Evolutionary conservation across 305 asterid species (phyloP).

Genomic region (Rubia peregrina): DNA sequence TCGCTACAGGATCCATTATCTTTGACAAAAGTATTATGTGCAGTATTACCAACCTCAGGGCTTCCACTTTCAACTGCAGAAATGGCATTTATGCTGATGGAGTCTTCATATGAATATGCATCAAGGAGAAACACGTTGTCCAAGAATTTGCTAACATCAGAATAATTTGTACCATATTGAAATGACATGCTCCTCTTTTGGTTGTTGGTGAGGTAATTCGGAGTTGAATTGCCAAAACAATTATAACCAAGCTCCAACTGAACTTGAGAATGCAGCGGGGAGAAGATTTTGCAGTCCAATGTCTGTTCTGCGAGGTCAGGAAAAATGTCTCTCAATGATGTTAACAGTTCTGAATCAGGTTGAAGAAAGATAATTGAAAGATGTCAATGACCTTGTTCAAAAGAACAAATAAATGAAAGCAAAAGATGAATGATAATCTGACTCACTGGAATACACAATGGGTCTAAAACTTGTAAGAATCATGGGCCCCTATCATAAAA

Average conservation of each 20-base stretch:
- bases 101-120: conserved; percentile 32
- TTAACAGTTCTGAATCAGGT: conserved; percentile 62
- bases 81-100: conserved; percentile 10
- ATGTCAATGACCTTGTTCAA: background rate
- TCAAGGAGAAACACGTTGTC: conserved; percentile 46
- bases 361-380: conserved; percentile 22
- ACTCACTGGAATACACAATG: conserved; percentile 46
- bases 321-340: conserved; percentile 32
- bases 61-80: conserved; percentile 26
- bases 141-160: conserved; percentile 49
- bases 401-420: background rate
- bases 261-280: conserved; percentile 70
- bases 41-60: conserved; percentile 14
- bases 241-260: conserved; percentile 58
- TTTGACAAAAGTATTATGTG: conserved; percentile 13
- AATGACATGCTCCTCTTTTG: conserved; percentile 21
- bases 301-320: conserved; percentile 32
- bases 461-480: conserved; percentile 28
- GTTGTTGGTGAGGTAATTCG: conserved; percentile 28
- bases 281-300: conserved; percentile 55
- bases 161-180: conserved; percentile 47
- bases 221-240: conserved; percentile 23
- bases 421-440: conserved; percentile 8
- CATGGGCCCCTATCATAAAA: too few relatives aligned
- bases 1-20: conserved; percentile 46